Base-by-base conservation (phyloP, 2,329 filamentous ascomycete genomes). In the Ophiostoma novo-ulmi region DNA sequence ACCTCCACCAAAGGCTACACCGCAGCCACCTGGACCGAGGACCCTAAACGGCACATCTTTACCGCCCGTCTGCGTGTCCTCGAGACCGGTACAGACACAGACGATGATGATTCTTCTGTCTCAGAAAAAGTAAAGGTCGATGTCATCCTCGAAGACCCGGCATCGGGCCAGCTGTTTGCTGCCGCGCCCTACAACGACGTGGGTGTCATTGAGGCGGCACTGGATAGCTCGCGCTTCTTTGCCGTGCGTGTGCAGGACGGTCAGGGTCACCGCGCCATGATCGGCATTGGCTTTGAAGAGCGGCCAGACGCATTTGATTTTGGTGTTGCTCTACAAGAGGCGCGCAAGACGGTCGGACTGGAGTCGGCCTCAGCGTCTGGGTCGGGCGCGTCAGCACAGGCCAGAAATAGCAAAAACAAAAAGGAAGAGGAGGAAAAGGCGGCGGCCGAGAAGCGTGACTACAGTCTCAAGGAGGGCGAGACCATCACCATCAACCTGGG, bases 231-330 rank as follows among this genome's bases (percentile, higher is more conserved):
- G 72, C 87, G 93, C 44, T 97, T 97, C 84, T 97, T 97, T 77
- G 93, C 93, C 6, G 78, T 97, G 48, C 85, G 91, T 17, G 92
- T 97, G 1, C 88, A 92, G 71, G 92, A 93, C 73, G 89, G 89
- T 48, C 85, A 86, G 58, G 89, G 91, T 1, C 85, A 89, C 75
- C 94, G 93, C 78, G 93, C 93, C 13, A 86, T 91, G 65, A 81
- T 97, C 72, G 93, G 93, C 11, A 87, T 97, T 74, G 93, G 93
- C 11, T 97, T 96, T 77, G 92, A 96, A 82, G 92, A 97, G 79
- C 84, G 93, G 68, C 89, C 87, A 76, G 91, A 94, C 75, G 92
- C 93, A 1, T 94, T 97, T 75, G 93, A 97, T 78, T 93, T 97
- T 76, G 87, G 88, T 73, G 90, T 96, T 69, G 87, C 90, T 20